A percentile compares a stretch with the other conserved stretches of the same genome.
Conservation (phyloP, 208 protist species). For the Tritrichomonas foetus region DNA sequence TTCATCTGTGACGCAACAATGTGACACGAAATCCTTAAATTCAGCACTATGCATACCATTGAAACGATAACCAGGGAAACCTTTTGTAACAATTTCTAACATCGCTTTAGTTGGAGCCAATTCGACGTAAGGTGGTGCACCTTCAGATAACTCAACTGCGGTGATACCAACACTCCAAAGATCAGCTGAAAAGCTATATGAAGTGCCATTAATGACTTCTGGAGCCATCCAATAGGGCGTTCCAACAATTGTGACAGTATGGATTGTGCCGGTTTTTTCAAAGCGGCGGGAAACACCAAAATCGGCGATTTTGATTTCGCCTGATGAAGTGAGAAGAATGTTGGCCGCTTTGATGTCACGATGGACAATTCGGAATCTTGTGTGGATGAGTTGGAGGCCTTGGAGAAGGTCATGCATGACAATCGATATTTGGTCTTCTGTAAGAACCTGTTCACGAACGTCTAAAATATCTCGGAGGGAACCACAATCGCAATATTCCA, state of each 20-base stretch:
- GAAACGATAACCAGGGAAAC: not conserved
- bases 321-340: slow-evolving; percentile 34
- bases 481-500: not conserved
- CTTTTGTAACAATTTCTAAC: not conserved
- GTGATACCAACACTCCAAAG: not conserved
- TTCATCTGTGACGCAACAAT: not conserved
- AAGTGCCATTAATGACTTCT: not conserved
- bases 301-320: slow-evolving; percentile 52
- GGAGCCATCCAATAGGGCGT: slow-evolving; percentile 1
- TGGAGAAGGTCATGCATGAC: not conserved
- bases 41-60: not conserved
- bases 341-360: slow-evolving; percentile 74
- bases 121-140: slow-evolving; percentile 43
- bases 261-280: not conserved
- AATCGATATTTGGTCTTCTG: not conserved
- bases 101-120: slow-evolving; percentile 20
- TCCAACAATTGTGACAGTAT: slow-evolving; percentile 14
- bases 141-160: slow-evolving; percentile 47
- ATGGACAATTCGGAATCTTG: slow-evolving; percentile 65
- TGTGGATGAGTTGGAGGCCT: not conserved
- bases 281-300: slow-evolving; percentile 48
- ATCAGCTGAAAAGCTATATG: not conserved
- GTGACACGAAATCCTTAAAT: not conserved
- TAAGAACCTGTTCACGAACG: not conserved
- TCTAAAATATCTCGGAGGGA: not conserved